A percentile compares a stretch with the other conserved stretches of the same genome.
Evolutionary conservation across 2,329 filamentous ascomycete species (phyloP).

Genomic region (Penicillium palitans): DNA sequence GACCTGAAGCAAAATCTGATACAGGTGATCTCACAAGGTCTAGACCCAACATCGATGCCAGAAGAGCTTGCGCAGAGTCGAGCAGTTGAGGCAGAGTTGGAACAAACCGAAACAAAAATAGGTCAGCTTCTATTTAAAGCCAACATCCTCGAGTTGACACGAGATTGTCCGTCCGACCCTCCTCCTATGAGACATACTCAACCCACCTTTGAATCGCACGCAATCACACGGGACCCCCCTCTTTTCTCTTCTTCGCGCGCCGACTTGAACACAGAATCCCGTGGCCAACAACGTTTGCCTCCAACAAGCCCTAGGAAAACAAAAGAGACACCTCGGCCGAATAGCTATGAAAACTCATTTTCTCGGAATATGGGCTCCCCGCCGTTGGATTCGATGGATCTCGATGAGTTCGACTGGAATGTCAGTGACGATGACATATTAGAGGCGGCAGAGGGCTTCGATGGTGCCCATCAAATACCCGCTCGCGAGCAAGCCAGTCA

Average conservation of each 20-base stretch:
- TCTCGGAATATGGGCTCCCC: slow-evolving; percentile 47
- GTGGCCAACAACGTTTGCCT: slow-evolving; percentile 5
- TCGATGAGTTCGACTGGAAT: slow-evolving; percentile 46
- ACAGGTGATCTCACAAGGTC: slow-evolving; percentile 36
- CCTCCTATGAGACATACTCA: neutral
- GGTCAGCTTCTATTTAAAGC: slow-evolving; percentile 33
- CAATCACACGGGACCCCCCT: slow-evolving; percentile 1
- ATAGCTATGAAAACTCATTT: slow-evolving; percentile 30
- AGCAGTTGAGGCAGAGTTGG: slow-evolving; percentile 34
- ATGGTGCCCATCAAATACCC: slow-evolving; percentile 27
- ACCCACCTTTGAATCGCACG: neutral
- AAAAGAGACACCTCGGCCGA: slow-evolving; percentile 3
- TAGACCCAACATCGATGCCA: slow-evolving; percentile 33
- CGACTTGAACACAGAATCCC: neutral
- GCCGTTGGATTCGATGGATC: slow-evolving; percentile 18
- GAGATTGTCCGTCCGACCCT: slow-evolving; percentile 3
- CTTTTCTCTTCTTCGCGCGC: neutral
- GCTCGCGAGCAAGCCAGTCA: slow-evolving; percentile 16
- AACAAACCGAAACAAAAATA: slow-evolving; percentile 38
- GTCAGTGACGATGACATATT: slow-evolving; percentile 49
- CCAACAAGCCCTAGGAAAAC: slow-evolving; percentile 6
- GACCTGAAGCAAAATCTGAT: slow-evolving; percentile 40
- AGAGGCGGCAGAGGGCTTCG: slow-evolving; percentile 43
- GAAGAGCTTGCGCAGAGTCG: slow-evolving; percentile 38
- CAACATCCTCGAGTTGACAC: slow-evolving; percentile 27